These are phyloP conservation scores for Discostella pseudostelligera DNA, from an alignment of 108 stramenopile species.

Conservation along the genomic window DNA sequence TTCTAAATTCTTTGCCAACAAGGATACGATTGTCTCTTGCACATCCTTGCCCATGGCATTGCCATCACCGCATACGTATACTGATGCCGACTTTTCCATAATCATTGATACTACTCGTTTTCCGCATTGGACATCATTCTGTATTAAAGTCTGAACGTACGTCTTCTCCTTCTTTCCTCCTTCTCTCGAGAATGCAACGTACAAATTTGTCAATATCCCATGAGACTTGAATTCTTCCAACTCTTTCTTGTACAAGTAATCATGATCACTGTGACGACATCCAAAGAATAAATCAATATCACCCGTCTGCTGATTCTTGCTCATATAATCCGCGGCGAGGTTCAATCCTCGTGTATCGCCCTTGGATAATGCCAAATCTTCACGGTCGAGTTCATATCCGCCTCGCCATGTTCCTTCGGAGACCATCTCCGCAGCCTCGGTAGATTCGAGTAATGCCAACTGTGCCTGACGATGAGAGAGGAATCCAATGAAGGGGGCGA, in stretches of 20 bases:
- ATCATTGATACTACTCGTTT: constrained; percentile 55
- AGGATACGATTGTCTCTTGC: constrained; percentile 60
- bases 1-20: constrained; percentile 43
- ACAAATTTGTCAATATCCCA: constrained; percentile 72
- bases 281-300: constrained; percentile 93
- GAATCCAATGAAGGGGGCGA: constrained; percentile 97
- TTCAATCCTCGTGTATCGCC: constrained; percentile 54
- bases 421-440: constrained; percentile 51
- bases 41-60: constrained; percentile 94
- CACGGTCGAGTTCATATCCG: constrained; percentile 75
- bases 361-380: constrained; percentile 58
- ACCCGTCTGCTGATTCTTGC: constrained; percentile 49
- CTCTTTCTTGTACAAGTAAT: constrained; percentile 91
- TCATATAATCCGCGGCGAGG: constrained; percentile 63
- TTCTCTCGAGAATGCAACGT: constrained; percentile 92
- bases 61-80: constrained; percentile 93
- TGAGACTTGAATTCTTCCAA: constrained; percentile 58
- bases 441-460: constrained; percentile 37
- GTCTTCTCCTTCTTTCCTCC: constrained; percentile 43
- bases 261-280: constrained; percentile 85
- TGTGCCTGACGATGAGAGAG: constrained; percentile 73
- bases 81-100: constrained; percentile 56
- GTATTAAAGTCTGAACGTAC: constrained; percentile 89
- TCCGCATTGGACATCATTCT: constrained; percentile 31
- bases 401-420: constrained; percentile 81